A percentile compares a stretch with the other conserved stretches of the same genome.
phyloP scores from a whole-genome alignment of 805 yeast genomes.

The Cephaloascus fragrans region DNA sequence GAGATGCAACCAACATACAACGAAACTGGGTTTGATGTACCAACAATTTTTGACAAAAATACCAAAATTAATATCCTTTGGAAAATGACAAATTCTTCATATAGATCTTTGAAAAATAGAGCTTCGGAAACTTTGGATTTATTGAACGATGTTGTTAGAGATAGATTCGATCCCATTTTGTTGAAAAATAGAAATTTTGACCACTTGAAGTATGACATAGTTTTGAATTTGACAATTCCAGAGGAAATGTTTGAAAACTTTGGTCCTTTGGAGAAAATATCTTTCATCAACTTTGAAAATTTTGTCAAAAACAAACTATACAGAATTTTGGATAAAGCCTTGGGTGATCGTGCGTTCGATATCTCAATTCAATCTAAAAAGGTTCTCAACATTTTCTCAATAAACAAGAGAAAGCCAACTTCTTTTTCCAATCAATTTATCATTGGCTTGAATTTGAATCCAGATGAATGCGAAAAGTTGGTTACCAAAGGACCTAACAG shows the following conservation, averaged over 20 bases:
- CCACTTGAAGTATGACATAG: constrained; percentile 57
- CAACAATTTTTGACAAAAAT: constrained; percentile 67
- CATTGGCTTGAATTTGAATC: constrained; percentile 60
- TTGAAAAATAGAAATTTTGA: constrained; percentile 46
- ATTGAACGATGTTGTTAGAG: constrained; percentile 71
- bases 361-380: constrained; percentile 22
- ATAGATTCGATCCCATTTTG: constrained; percentile 73
- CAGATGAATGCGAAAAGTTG: constrained; percentile 67
- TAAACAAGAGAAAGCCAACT: constrained; percentile 46
- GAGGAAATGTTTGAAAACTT: constrained; percentile 33
- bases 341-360: constrained; percentile 38
- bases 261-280: constrained; percentile 63
- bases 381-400: constrained; percentile 19
- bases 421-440: constrained; percentile 21
- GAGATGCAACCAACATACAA: constrained; percentile 36
- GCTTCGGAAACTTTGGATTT: constrained; percentile 61
- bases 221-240: constrained; percentile 41
- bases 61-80: constrained; percentile 73
- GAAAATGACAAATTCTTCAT: constrained; percentile 68
- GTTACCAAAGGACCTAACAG: constrained; percentile 82
- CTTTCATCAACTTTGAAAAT: constrained; percentile 61
- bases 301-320: constrained; percentile 54
- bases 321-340: constrained; percentile 44
- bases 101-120: constrained; percentile 47
- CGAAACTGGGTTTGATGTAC: constrained; percentile 55